Percentiles rank a stretch among this genome's conserved stretches.
These are phyloP conservation scores for Thalia dealbata DNA, from an alignment of 176 grass and related monocot species.

Conservation along the genomic window DNA sequence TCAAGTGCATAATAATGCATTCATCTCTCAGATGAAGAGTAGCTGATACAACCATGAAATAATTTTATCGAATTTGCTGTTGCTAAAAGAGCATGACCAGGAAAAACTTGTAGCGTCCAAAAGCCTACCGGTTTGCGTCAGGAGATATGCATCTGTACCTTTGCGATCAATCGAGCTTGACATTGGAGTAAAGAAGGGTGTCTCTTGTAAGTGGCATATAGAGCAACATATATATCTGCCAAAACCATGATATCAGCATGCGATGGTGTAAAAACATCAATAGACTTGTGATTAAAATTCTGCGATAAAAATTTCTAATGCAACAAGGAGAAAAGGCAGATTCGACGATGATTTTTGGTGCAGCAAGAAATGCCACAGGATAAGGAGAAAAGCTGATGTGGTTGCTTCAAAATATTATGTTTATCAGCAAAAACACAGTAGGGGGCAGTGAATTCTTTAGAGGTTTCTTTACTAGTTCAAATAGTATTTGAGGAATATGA, in stretches of 20 bases:
- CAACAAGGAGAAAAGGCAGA: not conserved
- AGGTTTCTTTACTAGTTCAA: not conserved
- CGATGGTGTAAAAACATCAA: not conserved
- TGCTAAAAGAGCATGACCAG: slow-evolving; percentile 2
- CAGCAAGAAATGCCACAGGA: not conserved
- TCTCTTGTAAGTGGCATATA: slow-evolving; percentile 89
- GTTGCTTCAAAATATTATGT: not conserved
- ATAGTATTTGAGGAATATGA: slow-evolving; percentile 7
- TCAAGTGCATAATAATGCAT: not conserved
- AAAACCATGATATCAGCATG: not conserved
- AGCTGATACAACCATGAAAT: not conserved
- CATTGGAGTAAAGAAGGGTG: slow-evolving; percentile 89
- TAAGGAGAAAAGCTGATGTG: not conserved
- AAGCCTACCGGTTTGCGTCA: not conserved
- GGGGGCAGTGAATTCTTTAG: not conserved
- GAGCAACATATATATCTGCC: slow-evolving; percentile 63
- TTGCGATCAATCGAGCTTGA: slow-evolving; percentile 71
- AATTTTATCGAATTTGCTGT: not conserved
- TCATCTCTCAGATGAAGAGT: not conserved
- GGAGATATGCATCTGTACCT: not conserved
- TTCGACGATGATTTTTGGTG: no score
- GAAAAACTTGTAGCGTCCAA: not conserved
- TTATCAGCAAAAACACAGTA: not conserved
- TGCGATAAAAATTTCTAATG: no score
- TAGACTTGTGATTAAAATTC: no score